These are phyloP conservation scores for Tricholoma sp. DNA, from an alignment of 768 basidiomycete genomes.

Conservation along the genomic window DNA sequence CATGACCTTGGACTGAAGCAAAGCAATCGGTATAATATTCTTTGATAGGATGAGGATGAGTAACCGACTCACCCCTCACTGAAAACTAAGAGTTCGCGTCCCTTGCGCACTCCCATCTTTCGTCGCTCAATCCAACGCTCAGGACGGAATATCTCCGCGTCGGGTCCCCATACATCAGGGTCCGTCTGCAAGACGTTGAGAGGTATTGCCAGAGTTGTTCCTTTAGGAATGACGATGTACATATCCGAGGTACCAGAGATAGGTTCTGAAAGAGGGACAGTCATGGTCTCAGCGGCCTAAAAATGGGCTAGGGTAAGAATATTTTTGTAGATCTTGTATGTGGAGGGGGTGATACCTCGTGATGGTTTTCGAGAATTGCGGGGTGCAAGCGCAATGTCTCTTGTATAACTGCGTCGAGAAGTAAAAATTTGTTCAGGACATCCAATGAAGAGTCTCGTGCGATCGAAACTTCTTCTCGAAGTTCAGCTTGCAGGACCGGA, in stretches of 20 bases:
- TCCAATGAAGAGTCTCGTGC: conserved; percentile 48
- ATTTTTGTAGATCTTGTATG: not conserved
- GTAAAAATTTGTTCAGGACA: conserved; percentile 42
- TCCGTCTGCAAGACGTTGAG: conserved; percentile 56
- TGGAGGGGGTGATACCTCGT: conserved; percentile 34
- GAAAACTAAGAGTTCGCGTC: conserved; percentile 49
- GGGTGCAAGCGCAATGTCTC: conserved; percentile 62
- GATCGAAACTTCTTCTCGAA: conserved; percentile 49
- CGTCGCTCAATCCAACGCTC: conserved; percentile 55
- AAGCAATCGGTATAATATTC: conserved; percentile 4
- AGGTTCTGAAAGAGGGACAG: conserved; percentile 51
- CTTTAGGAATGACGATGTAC: conserved; percentile 48
- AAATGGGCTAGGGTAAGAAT: conserved; percentile 3
- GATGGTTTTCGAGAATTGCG: conserved; percentile 60
- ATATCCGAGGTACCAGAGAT: conserved; percentile 38
- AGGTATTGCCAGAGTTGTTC: conserved; percentile 50
- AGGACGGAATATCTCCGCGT: conserved; percentile 53
- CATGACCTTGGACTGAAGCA: conserved; percentile 50
- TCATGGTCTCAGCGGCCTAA: conserved; percentile 47
- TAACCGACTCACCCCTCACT: conserved; percentile 44
- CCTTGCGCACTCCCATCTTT: conserved; percentile 21
- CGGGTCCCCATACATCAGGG: conserved; percentile 51
- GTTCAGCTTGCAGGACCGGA: conserved; percentile 44
- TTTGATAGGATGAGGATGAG: not conserved
- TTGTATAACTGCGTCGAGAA: conserved; percentile 57